These are phyloP conservation scores for Chlorociboria aeruginascens DNA, from an alignment of 495 filamentous ascomycete genomes.

Conservation along the genomic window DNA sequence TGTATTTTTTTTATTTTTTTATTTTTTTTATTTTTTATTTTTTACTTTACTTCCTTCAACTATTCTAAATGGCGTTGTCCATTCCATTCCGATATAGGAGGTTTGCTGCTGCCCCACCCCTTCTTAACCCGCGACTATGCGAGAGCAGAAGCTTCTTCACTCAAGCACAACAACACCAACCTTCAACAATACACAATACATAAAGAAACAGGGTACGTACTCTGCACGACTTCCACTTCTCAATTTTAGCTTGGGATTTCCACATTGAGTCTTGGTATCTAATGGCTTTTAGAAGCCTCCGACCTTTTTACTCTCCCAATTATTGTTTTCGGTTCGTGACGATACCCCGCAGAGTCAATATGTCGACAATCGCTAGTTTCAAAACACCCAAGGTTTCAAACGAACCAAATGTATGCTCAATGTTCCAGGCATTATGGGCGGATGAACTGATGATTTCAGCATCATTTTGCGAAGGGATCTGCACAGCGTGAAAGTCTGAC, in stretches of 20 bases:
- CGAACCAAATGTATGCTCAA: constrained; percentile 73
- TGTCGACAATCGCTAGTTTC: constrained; percentile 39
- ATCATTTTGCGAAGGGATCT: constrained; percentile 77
- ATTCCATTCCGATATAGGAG: too few relatives aligned
- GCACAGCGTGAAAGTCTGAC: constrained; percentile 62
- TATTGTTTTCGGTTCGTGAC: constrained; percentile 4
- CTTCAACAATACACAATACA: too few relatives aligned
- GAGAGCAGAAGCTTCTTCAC: too few relatives aligned
- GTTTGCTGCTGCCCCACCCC: too few relatives aligned
- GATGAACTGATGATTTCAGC: constrained; percentile 34
- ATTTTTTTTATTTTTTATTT: too few relatives aligned
- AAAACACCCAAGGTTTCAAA: constrained; percentile 80
- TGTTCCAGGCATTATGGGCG: neutral
- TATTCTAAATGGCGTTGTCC: too few relatives aligned
- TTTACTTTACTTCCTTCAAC: too few relatives aligned
- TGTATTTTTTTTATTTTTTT: too few relatives aligned
- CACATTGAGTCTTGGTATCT: neutral
- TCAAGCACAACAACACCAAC: too few relatives aligned
- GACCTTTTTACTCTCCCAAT: constrained; percentile 11
- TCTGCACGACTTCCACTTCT: too few relatives aligned
- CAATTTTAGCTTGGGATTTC: neutral
- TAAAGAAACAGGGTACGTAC: too few relatives aligned
- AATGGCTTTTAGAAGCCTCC: constrained; percentile 15
- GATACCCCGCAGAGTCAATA: constrained; percentile 11
- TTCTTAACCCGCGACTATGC: too few relatives aligned